Evolutionary conservation across 164 flowering plant species (phyloP), one percentile per base, ranked within the genome.

Genomic region (Stephania japonica): DNA sequence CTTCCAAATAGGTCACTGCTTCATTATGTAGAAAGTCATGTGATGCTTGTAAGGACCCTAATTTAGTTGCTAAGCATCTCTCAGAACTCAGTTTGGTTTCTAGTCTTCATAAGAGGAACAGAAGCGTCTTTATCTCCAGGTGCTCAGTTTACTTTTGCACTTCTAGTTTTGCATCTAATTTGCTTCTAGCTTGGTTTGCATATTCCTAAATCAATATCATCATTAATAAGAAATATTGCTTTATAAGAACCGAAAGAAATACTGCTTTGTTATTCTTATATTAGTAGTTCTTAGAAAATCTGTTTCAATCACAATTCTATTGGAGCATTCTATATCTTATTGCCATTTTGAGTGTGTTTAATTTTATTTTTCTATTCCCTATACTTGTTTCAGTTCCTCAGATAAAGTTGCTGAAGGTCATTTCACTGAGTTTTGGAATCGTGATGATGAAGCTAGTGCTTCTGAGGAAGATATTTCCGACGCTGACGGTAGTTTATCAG

Each of bases 1-100:
- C 4, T 61, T 41, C 27, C 43, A 24, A 72, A 71, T 73, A 94
- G 98, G 91, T 85, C 64, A 72, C 89, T 71, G 75, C 85, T 66
- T 84, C 92, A 53, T 74, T 88, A 47, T 92, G 98, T 76, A 75
- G 73, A 63, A 91, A 88, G 76, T 77, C 97, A 59, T 94, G 97
- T 81, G 98, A 94, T 85, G 91, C 92, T 70, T 94, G 98, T 86
- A 90, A 87, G 81, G 86, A 87, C 75, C 97, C 97, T 75, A 85
- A 85, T 76, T 68, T 87, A 69, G 88, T 92, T 70, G 81, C 90
- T 38, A 84, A 79, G 80, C 63, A 83, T 50, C 80, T 94, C 84
- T 87, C 84, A 82, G 88, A 92, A 75, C 89, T 94, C 32, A 73
- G 77, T 72, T 68, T 67, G 72, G 62, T 78, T 66, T 81, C 80